Base-by-base conservation (phyloP, 1,284 basidiomycete species). In the Ceratobasidium sp. region DNA sequence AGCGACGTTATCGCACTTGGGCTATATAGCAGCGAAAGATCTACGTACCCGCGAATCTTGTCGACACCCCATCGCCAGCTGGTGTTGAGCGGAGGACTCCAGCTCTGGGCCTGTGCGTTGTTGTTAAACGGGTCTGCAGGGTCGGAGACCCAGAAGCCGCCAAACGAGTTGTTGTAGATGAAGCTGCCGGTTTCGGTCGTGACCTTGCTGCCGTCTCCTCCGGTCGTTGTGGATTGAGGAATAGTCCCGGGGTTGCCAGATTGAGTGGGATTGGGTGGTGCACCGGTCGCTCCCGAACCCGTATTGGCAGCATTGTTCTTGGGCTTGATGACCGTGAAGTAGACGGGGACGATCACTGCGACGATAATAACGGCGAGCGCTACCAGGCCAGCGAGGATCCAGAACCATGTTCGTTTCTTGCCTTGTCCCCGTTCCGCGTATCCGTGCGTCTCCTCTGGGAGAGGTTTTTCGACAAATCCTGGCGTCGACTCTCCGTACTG, bases 41-140 rank as follows among this genome's bases (percentile, higher is more conserved):
- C 39, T 23, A 79, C 83, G 79, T 70, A 87, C 94, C 89, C 94
- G 84, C 87, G 85, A 80, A 97, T 91, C 81, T 87, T 89, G 85
- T 97, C 91, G 33, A 88, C 86, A 55, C 94, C 94, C 84, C 91
- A 97, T 56, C 89, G 87, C 90, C 97, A 98, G 12, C 91, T 91
- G 84, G 95, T 90, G 84, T 95, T 96, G 76, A 98, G 86, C 0
- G 93, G 89, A 1, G 96, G 95, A 0, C 91, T 90, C 91, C 94
- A 98, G 1, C 90, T 91, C 82, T 97, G 94, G n/a, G 94, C 88
- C 69, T 87, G 88, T 4, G 95, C 95, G 33, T 89, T 87, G 82
- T 94, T 92, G 84, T 93, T 92, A 86, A 95, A 95, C 0, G 97
- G 96, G 84, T 95, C 90, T 53, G 90, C 87, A 18, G 90, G 89